phyloP scores from a whole-genome alignment of 108 stramenopile species.

The Nannochloropsis gaditana region DNA sequence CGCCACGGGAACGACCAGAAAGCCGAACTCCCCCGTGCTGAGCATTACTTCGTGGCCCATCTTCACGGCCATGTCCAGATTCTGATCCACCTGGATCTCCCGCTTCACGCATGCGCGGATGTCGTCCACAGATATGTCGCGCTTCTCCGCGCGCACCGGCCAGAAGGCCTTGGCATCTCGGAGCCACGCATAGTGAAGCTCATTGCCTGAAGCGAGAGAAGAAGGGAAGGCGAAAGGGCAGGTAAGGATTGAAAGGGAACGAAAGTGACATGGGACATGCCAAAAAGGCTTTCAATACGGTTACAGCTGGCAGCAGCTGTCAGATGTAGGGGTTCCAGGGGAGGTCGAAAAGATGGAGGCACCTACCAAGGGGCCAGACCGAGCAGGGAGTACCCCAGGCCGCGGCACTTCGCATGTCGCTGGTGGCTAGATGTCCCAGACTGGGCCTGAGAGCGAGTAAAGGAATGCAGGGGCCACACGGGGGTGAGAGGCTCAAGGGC shows the following conservation, averaged over 20 bases:
- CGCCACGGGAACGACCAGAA: background rate
- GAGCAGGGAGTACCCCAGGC: background rate
- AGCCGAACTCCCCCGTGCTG: background rate
- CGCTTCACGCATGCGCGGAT: background rate
- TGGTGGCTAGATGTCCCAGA: background rate
- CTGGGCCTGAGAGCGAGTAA: background rate
- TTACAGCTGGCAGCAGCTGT: too few relatives aligned
- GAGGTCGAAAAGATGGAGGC: background rate
- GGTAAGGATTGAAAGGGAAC: background rate
- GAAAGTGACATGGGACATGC: background rate
- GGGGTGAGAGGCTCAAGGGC: background rate
- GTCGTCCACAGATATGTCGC: background rate
- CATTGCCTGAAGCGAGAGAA: background rate
- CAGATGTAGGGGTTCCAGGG: background rate
- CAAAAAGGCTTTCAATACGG: background rate
- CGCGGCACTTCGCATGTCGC: background rate
- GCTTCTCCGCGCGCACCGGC: background rate
- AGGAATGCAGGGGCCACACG: background rate
- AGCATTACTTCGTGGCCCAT: background rate
- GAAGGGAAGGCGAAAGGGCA: background rate
- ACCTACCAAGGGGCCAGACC: background rate
- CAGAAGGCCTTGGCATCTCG: background rate
- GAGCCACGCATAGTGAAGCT: constrained; percentile 9
- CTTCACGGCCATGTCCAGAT: background rate
- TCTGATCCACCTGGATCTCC: background rate